Base-by-base conservation (phyloP, 2,329 filamentous ascomycete genomes). In the Monosporascus sp. region DNA sequence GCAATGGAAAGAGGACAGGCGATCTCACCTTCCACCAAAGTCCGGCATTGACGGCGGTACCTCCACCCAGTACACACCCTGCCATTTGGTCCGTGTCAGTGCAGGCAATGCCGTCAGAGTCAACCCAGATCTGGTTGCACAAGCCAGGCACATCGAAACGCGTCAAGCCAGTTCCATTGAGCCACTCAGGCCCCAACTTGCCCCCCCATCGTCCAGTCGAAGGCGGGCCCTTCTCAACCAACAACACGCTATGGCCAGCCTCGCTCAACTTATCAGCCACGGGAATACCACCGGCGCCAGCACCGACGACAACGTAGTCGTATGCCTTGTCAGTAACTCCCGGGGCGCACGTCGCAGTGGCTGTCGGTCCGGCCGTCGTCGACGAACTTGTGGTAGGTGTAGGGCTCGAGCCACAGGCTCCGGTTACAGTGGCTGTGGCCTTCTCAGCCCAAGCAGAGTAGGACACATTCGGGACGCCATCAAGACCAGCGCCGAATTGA, bases 61-160 rank as follows among this genome's bases (percentile, higher is more conserved):
- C 83, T 54, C 87, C 87, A 50, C 87, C 87, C 7, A 90, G 78
- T 41, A 90, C 76, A 59, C 87, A 90, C 14, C 85, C 87, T n/a
- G 85, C 84, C 84, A 88, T 88, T 62, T 87, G 83, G 59, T 86
- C 85, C 11, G 82, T 84, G 67, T 90, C 86, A 5, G 76, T 77
- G 69, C 87, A 90, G 45, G 82, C 82, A 58, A 88, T 83, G 37
- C 83, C 85, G 5, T 75, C 73, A 14, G 82, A 83, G 64, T 87
- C 80, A 7, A 76, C 72, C 80, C 84, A 87, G 61, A 90, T 87
- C 69, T 88, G 76, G 66, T 89, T 89, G 69, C 84, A 88, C 55
- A 89, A 79, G 53, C 85, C 85, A 1, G 86, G 86, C 9, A 89
- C 81, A 63, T 90, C 87, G 62, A 89, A 88, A 49, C 86, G 83